These are phyloP conservation scores for Neckera pumila DNA, from an alignment of 225 moss, liverwort and hornwort genomes.

Conservation along the genomic window DNA sequence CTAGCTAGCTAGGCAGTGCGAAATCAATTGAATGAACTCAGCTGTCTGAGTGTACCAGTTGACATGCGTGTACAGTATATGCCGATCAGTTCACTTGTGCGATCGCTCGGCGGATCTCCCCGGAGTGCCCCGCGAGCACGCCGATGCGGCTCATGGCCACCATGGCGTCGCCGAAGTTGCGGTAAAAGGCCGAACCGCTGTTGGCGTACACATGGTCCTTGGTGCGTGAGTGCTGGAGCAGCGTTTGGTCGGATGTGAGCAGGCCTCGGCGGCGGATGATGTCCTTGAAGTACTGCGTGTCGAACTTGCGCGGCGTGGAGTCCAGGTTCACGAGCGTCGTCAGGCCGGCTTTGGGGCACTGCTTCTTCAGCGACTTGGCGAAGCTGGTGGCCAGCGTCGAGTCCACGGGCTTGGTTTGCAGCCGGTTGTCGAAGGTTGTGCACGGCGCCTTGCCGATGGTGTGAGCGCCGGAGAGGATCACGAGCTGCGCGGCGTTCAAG, in stretches of 20 bases:
- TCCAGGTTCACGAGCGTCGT: not conserved
- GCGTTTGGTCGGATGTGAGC: not conserved
- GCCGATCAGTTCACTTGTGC: not conserved
- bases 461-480: slow-evolving; percentile 12
- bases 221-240: not conserved
- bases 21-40: not conserved
- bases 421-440: not conserved
- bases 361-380: not conserved
- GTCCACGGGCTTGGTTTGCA: not conserved
- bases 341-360: not conserved
- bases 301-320: slow-evolving; percentile 1
- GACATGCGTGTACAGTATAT: not conserved
- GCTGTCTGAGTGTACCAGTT: not conserved
- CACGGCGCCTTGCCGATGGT: slow-evolving; percentile 11
- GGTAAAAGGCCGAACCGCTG: not conserved
- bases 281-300: slow-evolving; percentile 12
- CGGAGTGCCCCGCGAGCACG: not conserved
- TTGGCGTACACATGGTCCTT: not conserved
- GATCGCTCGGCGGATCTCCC: not conserved
- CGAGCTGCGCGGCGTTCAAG: not conserved
- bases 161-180: not conserved
- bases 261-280: not conserved
- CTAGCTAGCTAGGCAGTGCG: not conserved
- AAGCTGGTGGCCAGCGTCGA: not conserved
- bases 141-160: not conserved